A percentile compares a stretch with the other conserved stretches of the same genome.
Conservation (phyloP, 805 yeast genomes). For the Pichia occidentalis region DNA sequence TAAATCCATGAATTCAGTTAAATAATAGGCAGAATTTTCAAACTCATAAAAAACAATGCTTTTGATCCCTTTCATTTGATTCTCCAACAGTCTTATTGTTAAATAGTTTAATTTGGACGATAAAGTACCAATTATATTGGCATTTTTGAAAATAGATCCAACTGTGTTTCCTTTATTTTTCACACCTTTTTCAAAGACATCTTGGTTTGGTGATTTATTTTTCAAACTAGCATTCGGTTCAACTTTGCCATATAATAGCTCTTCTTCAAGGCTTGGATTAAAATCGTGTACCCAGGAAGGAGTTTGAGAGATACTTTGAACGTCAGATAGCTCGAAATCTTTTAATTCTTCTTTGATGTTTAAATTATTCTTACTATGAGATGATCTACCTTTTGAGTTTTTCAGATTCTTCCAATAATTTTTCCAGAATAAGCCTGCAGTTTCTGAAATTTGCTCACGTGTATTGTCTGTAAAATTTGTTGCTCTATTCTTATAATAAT, state of each 20-base stretch:
- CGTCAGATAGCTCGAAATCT: conserved; percentile 12
- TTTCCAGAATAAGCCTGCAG: conserved; percentile 44
- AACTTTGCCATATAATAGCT: conserved; percentile 3
- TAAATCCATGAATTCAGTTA: conserved; percentile 58
- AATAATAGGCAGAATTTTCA: conserved; percentile 63
- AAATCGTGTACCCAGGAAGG: conserved; percentile 26
- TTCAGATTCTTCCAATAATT: conserved; percentile 39
- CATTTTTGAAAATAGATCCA: conserved; percentile 25
- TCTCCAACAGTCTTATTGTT: conserved; percentile 46
- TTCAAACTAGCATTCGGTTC: no score
- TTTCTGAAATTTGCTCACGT: conserved; percentile 27
- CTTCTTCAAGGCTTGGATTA: conserved; percentile 23
- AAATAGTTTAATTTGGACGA: conserved; percentile 61
- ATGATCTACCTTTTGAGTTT: no score
- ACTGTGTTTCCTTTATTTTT: conserved; percentile 3
- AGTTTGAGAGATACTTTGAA: conserved; percentile 22
- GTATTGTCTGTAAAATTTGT: conserved; percentile 28
- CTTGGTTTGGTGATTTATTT: not conserved
- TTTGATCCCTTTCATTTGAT: conserved; percentile 41
- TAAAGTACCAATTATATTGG: conserved; percentile 50
- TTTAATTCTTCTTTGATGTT: conserved; percentile 16
- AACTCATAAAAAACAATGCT: conserved; percentile 63
- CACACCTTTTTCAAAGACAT: not conserved
- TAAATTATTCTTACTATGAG: no score
- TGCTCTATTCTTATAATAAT: conserved; percentile 48